Evolutionary conservation across 78 protist genomes (phyloP).

Genomic region (Chrysochromulina parva): DNA sequence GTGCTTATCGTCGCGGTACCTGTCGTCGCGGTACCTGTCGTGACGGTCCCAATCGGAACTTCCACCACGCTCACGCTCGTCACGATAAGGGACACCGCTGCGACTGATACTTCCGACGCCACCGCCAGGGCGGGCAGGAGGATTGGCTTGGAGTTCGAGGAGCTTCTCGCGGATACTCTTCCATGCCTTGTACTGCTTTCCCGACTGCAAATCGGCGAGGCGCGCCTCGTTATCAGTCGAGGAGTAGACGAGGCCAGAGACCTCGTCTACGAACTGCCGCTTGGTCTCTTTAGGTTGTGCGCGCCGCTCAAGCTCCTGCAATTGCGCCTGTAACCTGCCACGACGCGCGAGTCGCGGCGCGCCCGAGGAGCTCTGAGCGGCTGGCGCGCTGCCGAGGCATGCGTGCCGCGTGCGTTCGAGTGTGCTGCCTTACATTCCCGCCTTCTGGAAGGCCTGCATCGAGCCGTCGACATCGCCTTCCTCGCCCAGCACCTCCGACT

Average conservation of each 20-base stretch:
- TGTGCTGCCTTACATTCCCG: background rate
- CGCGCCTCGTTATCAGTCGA: background rate
- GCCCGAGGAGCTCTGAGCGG: too few relatives aligned
- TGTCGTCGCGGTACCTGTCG: background rate
- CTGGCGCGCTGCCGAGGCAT: too few relatives aligned
- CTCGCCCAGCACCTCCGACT: constrained; percentile 23
- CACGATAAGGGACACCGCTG: background rate
- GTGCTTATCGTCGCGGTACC: background rate
- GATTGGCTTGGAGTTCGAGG: background rate
- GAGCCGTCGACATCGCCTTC: constrained; percentile 1
- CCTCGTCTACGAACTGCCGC: constrained; percentile 1
- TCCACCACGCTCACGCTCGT: too few relatives aligned
- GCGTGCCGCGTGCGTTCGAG: background rate
- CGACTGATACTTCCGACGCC: background rate
- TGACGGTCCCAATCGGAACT: background rate
- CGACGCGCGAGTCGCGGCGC: too few relatives aligned
- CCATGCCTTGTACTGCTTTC: background rate
- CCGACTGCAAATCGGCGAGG: constrained; percentile 6
- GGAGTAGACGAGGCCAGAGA: background rate
- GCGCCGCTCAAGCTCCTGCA: background rate
- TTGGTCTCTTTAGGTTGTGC: background rate
- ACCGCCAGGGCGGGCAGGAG: background rate
- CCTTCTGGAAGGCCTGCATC: background rate
- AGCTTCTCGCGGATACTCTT: constrained; percentile 1
- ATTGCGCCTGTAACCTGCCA: background rate